Evolutionary conservation across 164 flowering plant species (phyloP).

Genomic region (Magnolia officinalis): DNA sequence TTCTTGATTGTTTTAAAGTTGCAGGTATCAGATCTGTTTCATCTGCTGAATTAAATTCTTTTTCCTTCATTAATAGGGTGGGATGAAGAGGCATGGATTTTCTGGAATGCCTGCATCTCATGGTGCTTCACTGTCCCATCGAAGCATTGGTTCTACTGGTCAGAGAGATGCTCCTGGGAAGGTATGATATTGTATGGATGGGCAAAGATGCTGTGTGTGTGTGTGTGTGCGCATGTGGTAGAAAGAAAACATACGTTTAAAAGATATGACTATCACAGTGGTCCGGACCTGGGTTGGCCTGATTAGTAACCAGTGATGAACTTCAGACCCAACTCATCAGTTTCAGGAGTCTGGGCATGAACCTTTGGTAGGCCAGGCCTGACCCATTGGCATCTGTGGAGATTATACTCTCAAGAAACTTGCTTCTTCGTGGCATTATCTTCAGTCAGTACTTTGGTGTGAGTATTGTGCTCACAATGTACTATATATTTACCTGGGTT

Average conservation of each 20-base stretch:
- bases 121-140: slow-evolving; percentile 86
- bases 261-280: too few species aligned
- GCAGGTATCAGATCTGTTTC: background rate
- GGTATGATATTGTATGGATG: slow-evolving; percentile 31
- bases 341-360: too few species aligned
- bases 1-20: background rate
- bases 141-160: slow-evolving; percentile 88
- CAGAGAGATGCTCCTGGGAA: slow-evolving; percentile 93
- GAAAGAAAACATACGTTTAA: too few species aligned
- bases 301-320: too few species aligned
- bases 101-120: slow-evolving; percentile 81
- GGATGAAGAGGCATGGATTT: slow-evolving; percentile 75
- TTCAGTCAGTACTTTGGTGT: background rate
- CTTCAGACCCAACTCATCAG: too few species aligned
- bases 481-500: background rate
- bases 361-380: too few species aligned
- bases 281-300: too few species aligned
- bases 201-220: too few species aligned
- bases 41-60: background rate
- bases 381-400: too few species aligned
- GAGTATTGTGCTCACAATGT: background rate
- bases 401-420: too few species aligned
- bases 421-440: too few species aligned
- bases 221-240: too few species aligned
- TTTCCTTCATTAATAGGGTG: slow-evolving; percentile 55